These are phyloP conservation scores for Emmonsiellopsis sp. DNA, from an alignment of 2,329 filamentous ascomycete genomes.

Conservation along the genomic window DNA sequence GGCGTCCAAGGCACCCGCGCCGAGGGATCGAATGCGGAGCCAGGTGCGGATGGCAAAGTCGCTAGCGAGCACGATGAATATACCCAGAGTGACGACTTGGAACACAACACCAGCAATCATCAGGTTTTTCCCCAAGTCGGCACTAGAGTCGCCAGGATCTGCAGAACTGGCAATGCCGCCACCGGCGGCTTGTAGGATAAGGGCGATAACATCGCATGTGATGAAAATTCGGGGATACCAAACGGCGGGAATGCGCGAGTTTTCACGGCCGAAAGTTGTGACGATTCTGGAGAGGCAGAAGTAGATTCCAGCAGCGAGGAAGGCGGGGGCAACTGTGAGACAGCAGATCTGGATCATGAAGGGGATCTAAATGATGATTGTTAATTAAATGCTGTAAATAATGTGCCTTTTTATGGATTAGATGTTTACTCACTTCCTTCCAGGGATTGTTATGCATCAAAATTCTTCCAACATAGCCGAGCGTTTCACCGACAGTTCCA, in stretches of 20 bases:
- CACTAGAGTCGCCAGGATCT: conserved; percentile 23
- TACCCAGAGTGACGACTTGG: conserved; percentile 49
- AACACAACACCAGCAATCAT: conserved; percentile 56
- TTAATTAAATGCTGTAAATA: not conserved
- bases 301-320: conserved; percentile 56
- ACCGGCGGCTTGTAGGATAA: conserved; percentile 52
- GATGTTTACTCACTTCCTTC: conserved; percentile 7
- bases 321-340: conserved; percentile 56
- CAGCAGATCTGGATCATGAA: conserved; percentile 35
- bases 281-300: conserved; percentile 44
- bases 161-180: conserved; percentile 45
- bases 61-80: conserved; percentile 43
- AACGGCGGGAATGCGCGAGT: conserved; percentile 23
- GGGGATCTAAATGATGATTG: not conserved
- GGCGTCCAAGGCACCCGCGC: conserved; percentile 5
- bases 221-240: conserved; percentile 43
- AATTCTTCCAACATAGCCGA: conserved; percentile 52
- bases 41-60: conserved; percentile 37
- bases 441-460: conserved; percentile 44
- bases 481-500: conserved; percentile 46
- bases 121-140: conserved; percentile 46
- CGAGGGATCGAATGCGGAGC: conserved; percentile 8
- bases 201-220: conserved; percentile 51
- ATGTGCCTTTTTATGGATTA: no score
- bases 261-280: conserved; percentile 22